These are phyloP conservation scores for Psilocybe tampanensis DNA, from an alignment of 768 basidiomycete species.

Conservation along the genomic window DNA sequence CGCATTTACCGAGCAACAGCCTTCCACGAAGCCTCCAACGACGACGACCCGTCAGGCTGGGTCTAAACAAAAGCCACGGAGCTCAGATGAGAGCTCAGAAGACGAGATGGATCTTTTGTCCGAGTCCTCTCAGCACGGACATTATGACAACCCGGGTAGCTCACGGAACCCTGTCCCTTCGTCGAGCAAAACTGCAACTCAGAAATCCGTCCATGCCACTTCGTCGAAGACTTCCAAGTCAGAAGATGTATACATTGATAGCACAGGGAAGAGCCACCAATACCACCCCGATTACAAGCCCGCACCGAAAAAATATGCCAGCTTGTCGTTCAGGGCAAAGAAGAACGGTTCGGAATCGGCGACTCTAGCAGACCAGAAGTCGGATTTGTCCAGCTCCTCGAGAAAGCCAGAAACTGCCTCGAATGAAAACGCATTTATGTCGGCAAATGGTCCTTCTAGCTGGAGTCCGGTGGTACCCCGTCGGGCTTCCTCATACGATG, in stretches of 20 bases:
- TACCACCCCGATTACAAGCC: constrained; percentile 16
- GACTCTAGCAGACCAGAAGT: too few relatives aligned
- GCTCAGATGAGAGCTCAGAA: neutral
- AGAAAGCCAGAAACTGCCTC: constrained; percentile 5
- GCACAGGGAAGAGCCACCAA: constrained; percentile 15
- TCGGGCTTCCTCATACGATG: neutral
- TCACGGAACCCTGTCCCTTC: neutral
- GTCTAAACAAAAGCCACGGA: neutral
- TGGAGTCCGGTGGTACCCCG: constrained; percentile 1
- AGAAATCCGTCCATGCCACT: neutral
- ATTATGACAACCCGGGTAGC: neutral
- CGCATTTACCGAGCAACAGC: neutral
- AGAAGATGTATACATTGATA: constrained; percentile 4
- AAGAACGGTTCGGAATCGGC: too few relatives aligned
- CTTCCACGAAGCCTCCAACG: neutral
- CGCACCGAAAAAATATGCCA: neutral
- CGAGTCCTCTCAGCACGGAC: neutral
- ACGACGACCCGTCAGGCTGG: neutral
- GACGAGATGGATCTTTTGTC: constrained; percentile 5
- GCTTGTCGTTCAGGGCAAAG: constrained; percentile 30
- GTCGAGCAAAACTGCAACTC: neutral
- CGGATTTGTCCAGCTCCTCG: neutral
- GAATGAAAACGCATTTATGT: constrained; percentile 5
- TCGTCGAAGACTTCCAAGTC: neutral
- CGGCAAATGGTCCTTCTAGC: neutral